These are phyloP conservation scores for Poa annua DNA, from an alignment of 176 grass and related monocot species.

Conservation along the genomic window DNA sequence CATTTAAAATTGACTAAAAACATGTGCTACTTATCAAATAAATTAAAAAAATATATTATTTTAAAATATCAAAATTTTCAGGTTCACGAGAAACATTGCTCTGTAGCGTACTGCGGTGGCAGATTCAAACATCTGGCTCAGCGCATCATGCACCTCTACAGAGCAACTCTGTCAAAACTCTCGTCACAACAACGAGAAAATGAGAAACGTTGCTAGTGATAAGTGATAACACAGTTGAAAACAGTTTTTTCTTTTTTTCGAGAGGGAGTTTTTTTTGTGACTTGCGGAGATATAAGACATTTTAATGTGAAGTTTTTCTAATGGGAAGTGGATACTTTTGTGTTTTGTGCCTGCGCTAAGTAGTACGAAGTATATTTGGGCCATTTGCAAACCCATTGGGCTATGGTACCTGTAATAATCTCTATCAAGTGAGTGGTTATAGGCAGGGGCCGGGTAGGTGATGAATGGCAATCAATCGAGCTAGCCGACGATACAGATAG, in stretches of 20 bases:
- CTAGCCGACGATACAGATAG: background rate
- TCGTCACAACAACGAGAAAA: background rate
- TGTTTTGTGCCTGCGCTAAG: background rate
- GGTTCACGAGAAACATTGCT: background rate
- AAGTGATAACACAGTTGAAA: background rate
- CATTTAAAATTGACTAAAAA: no score
- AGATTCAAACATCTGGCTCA: background rate
- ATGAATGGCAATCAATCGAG: conserved; percentile 38
- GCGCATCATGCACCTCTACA: background rate
- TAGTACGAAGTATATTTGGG: background rate
- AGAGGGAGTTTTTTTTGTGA: no score
- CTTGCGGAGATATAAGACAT: background rate
- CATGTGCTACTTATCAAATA: no score
- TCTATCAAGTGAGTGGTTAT: background rate
- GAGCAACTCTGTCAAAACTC: background rate
- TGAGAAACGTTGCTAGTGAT: background rate
- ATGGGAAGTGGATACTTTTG: background rate
- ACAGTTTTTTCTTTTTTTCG: background rate
- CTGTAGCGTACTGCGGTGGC: background rate
- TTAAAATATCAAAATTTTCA: background rate
- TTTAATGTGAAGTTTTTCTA: background rate
- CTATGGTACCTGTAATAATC: background rate
- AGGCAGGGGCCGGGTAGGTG: conserved; percentile 25
- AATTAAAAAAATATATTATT: no score
- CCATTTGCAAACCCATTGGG: background rate